Base-by-base conservation (phyloP, 1,139 yeast species). In the Yamadazyma sp. region DNA sequence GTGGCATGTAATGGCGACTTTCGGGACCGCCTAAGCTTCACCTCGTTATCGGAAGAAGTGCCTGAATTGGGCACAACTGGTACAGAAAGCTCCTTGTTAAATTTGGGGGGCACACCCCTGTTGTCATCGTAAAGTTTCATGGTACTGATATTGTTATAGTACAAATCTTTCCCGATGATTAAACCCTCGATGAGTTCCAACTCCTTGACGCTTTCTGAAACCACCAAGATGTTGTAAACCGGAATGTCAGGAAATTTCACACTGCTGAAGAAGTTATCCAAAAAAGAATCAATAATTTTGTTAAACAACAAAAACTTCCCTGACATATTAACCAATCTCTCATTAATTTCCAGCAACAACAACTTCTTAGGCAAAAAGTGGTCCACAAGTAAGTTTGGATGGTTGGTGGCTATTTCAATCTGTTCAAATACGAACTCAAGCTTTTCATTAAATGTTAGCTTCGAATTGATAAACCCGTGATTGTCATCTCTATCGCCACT, bases 281-380 rank as follows among this genome's bases (percentile, higher is more conserved):
- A 46, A 9, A 67, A 43, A 1, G 56, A 43, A 43, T 70, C 73
- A 20, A 84, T 54, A 6, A 84, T 51, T 28, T 70, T 59, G 47
- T 82, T 80, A 44, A 83, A 68, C 34, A 74, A 59, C 40, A 65
- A 64, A 42, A 82, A 77, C 50, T 82, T 83, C 26, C 82, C 85
- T 15, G 86, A 78, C 21, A 80, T 65, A 28, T 62, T 61, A 29
- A 70, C 62, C 35, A 83, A 60, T 32, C 75, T 59, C 41, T 78
- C 80, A 42, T 76, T 82, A 1, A 84, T 70, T 45, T 82, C 86
- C 78, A 78, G 75, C 29, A 82, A 60, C 14, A 85, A 55, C 42
- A 84, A 62, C 41, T 81, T 80, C 45, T 80, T 77, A 10, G 92
- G 88, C 53, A 84, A 80, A 50, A 80, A 84, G 55, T 85, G 92